Evolutionary conservation across 495 filamentous ascomycete species (phyloP).

Genomic region (Podospora bellae-mahoneyi): DNA sequence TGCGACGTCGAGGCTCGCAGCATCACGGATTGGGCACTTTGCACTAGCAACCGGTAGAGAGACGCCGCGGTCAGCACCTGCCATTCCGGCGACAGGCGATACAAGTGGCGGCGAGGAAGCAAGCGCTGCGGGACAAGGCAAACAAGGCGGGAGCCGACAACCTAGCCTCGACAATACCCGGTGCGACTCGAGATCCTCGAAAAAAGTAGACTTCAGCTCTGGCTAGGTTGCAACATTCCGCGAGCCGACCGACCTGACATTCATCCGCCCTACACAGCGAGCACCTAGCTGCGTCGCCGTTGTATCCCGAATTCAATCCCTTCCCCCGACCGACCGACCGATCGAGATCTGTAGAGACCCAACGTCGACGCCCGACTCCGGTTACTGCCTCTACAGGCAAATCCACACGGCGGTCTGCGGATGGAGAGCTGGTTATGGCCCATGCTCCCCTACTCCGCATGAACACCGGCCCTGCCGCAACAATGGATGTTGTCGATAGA

Average conservation of each 20-base stretch:
- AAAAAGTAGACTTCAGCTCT: not conserved
- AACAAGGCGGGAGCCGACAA: slow-evolving; percentile 14
- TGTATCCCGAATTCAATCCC: not conserved
- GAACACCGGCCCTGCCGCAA: slow-evolving; percentile 48
- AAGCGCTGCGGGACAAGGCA: slow-evolving; percentile 5
- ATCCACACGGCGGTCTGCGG: slow-evolving; percentile 28
- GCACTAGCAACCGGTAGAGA: not conserved
- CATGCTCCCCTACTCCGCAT: slow-evolving; percentile 50
- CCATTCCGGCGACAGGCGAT: not conserved
- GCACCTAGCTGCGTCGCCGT: not conserved
- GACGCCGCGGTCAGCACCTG: slow-evolving; percentile 5
- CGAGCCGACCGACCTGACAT: too few species aligned
- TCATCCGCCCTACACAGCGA: not conserved
- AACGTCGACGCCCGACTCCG: not conserved
- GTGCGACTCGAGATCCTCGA: not conserved
- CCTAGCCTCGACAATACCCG: slow-evolving; percentile 5
- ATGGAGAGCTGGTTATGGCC: slow-evolving; percentile 47
- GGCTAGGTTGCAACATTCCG: not conserved
- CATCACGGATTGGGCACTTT: not conserved
- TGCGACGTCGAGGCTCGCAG: not conserved
- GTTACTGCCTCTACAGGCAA: slow-evolving; percentile 20
- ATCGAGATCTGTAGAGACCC: slow-evolving; percentile 10
- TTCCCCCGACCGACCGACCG: not conserved
- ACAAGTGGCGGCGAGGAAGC: slow-evolving; percentile 10
- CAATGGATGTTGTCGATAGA: slow-evolving; percentile 38